A percentile compares a stretch with the other conserved stretches of the same genome.
These are phyloP conservation scores for Gracilaria domingensis DNA, from an alignment of 23 red algal genomes.

Conservation along the genomic window DNA sequence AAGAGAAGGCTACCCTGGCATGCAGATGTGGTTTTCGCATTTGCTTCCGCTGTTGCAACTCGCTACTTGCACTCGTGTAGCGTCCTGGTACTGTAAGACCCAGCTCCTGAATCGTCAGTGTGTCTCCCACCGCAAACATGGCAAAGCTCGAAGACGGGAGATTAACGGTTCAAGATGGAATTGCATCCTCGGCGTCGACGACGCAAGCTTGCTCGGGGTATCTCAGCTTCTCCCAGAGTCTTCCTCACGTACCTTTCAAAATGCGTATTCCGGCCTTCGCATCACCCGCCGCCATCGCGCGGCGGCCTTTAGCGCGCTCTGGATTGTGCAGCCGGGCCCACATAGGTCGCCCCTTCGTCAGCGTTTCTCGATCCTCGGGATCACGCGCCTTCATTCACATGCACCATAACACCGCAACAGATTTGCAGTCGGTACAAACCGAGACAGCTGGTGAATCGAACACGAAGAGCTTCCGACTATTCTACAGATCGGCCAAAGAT, in stretches of 20 bases:
- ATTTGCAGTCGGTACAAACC: conserved; percentile 17
- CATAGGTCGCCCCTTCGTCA: background rate
- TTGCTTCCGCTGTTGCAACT: too few species aligned
- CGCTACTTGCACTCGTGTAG: too few species aligned
- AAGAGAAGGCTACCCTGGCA: too few species aligned
- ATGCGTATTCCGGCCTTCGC: conserved; percentile 19
- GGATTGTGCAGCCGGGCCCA: background rate
- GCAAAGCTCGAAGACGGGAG: background rate
- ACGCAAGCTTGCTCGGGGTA: background rate
- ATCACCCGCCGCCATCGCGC: conserved; percentile 2
- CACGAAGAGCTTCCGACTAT: conserved; percentile 80
- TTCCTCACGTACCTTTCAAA: background rate
- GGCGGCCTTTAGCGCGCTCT: background rate
- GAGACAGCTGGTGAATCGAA: conserved; percentile 48
- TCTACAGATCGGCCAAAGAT: conserved; percentile 47
- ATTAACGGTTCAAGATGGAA: background rate
- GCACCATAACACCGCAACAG: conserved; percentile 20
- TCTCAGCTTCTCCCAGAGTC: background rate
- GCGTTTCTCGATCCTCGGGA: background rate
- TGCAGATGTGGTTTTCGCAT: too few species aligned
- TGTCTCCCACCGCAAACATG: background rate
- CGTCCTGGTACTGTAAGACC: too few species aligned
- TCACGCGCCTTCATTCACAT: conserved; percentile 50
- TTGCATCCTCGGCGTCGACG: background rate
- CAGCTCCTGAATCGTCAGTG: too few species aligned